Conservation (phyloP, 192 early-diverging fungal species). For the Entomortierella beljakovae region DNA sequence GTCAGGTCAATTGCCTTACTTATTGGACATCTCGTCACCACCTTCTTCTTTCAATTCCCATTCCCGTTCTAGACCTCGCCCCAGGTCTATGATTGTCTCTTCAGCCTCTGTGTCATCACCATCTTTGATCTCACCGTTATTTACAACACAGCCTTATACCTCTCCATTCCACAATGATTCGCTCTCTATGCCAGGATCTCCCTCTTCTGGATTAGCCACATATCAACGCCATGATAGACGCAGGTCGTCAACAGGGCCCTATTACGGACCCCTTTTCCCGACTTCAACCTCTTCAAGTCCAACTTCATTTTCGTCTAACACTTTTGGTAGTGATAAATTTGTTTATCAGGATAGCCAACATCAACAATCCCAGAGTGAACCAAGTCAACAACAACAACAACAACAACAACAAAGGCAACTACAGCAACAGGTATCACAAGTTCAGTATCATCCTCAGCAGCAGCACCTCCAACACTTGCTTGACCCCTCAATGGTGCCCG, state of each 20-base stretch:
- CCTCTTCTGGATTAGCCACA: neutral
- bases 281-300: neutral
- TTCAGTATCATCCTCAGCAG: slow-evolving; percentile 20
- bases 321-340: slow-evolving; percentile 12
- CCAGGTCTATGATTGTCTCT: slow-evolving; percentile 27
- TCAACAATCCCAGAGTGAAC: neutral
- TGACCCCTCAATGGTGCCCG: slow-evolving; percentile 32
- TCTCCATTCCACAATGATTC: slow-evolving; percentile 29
- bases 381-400: neutral
- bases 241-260: slow-evolving; percentile 21
- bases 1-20: neutral
- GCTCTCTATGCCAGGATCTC: neutral
- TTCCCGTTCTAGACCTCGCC: slow-evolving; percentile 3
- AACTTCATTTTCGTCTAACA: neutral
- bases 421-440: neutral
- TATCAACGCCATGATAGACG: slow-evolving; percentile 12
- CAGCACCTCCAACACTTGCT: slow-evolving; percentile 38
- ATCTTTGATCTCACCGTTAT: slow-evolving; percentile 1
- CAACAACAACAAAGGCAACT: neutral
- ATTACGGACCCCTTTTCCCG: neutral
- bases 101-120: slow-evolving; percentile 1
- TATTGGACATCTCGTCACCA: neutral
- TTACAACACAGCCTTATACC: slow-evolving; percentile 5
- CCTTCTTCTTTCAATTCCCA: neutral
- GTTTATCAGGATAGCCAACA: slow-evolving; percentile 3